Percentiles rank a stretch among this genome's conserved stretches.
Evolutionary conservation across 345 rosid species (phyloP).

Genomic region (Angophora floribunda): DNA sequence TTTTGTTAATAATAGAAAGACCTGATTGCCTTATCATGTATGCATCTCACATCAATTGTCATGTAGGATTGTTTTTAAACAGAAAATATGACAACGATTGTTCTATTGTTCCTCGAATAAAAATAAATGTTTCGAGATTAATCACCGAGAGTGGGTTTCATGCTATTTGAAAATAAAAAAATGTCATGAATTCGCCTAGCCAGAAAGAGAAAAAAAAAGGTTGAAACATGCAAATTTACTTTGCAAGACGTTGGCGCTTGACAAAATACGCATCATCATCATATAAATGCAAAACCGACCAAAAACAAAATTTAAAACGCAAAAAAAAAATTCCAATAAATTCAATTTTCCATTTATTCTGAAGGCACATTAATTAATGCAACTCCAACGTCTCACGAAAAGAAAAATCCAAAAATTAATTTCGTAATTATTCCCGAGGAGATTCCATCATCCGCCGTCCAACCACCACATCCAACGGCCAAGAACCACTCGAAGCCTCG

Average conservation of each 20-base stretch:
- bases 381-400: not conserved
- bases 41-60: accelerated
- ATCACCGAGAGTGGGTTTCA: not conserved
- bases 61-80: too few relatives aligned
- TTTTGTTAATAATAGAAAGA: not conserved
- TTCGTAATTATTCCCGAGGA: not conserved
- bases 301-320: not conserved
- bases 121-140: not conserved
- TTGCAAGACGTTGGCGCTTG: not conserved
- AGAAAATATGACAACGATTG: too few relatives aligned
- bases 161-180: not conserved
- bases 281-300: not conserved
- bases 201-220: not conserved
- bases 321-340: not conserved
- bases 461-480: not conserved
- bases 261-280: not conserved
- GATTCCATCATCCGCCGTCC: not conserved
- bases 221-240: not conserved
- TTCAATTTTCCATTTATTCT: not conserved
- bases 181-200: not conserved
- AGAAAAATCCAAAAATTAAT: not conserved
- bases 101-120: too few relatives aligned
- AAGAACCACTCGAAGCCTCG: not conserved
- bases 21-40: not conserved
- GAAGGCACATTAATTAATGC: not conserved